These are phyloP conservation scores for Pilasporangium apinafurcum DNA, from an alignment of 352 stramenopile species.

Conservation along the genomic window DNA sequence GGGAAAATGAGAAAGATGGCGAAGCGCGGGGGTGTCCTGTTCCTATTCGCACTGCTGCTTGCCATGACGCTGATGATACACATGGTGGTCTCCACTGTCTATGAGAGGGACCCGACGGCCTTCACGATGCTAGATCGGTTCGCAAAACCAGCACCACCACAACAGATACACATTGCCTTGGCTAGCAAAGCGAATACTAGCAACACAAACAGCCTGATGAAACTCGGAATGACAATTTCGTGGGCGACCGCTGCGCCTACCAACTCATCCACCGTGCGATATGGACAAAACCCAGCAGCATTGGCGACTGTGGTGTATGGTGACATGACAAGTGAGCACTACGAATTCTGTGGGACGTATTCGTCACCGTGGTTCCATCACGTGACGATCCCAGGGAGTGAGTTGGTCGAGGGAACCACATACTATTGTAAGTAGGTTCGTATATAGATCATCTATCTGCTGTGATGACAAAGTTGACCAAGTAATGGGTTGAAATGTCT, in stretches of 20 bases:
- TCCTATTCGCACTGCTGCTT: background rate
- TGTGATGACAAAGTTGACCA: background rate
- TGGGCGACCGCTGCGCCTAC: slow-evolving; percentile 13
- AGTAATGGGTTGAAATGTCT: background rate
- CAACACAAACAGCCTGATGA: background rate
- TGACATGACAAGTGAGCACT: slow-evolving; percentile 13
- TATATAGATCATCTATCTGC: background rate
- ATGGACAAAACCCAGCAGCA: slow-evolving; percentile 5
- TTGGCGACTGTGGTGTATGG: slow-evolving; percentile 3
- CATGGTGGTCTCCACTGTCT: background rate
- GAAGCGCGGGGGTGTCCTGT: too few relatives aligned
- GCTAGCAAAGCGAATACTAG: background rate
- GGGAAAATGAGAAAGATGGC: too few relatives aligned
- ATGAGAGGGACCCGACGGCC: background rate
- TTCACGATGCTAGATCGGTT: slow-evolving; percentile 7
- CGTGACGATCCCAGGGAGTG: slow-evolving; percentile 21
- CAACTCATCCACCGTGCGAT: slow-evolving; percentile 14
- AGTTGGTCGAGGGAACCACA: slow-evolving; percentile 19
- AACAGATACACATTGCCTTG: slow-evolving; percentile 24
- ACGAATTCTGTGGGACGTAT: slow-evolving; percentile 51
- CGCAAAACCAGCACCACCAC: background rate
- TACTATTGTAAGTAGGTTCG: slow-evolving; percentile 36
- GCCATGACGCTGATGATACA: background rate
- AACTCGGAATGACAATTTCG: slow-evolving; percentile 19
- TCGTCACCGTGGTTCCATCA: slow-evolving; percentile 43